These are phyloP conservation scores for Coemansia sp. DNA, from an alignment of 371 early-diverging fungal genomes.

Conservation along the genomic window DNA sequence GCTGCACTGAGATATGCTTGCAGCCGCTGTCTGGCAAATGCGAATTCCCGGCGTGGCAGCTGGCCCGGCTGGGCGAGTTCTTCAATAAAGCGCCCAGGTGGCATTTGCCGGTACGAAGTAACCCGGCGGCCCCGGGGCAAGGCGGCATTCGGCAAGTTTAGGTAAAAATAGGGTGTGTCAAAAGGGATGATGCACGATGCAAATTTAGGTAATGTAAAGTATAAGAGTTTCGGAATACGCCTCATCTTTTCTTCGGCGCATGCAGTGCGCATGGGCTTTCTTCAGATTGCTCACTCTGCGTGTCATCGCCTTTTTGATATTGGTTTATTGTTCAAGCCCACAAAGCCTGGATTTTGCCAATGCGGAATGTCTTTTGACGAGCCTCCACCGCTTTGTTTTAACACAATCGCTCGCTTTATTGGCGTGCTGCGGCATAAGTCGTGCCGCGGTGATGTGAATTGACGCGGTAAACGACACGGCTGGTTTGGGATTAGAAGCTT, in stretches of 20 bases:
- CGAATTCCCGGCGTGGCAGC: too few relatives aligned
- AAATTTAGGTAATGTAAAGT: constrained; percentile 32
- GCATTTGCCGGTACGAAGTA: not conserved
- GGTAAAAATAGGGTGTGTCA: constrained; percentile 4
- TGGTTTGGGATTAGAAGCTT: not conserved
- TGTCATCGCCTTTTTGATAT: constrained; percentile 8
- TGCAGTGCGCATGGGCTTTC: constrained; percentile 1
- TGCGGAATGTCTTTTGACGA: not conserved
- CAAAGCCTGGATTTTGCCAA: not conserved
- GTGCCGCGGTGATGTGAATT: not conserved
- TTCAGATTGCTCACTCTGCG: constrained; percentile 1
- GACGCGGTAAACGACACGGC: not conserved
- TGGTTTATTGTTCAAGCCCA: not conserved
- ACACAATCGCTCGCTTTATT: not conserved
- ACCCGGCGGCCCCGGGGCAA: not conserved
- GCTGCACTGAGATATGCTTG: too few relatives aligned
- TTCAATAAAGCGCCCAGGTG: too few relatives aligned
- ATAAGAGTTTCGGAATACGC: constrained; percentile 17
- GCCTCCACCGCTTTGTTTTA: not conserved
- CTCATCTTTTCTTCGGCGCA: constrained; percentile 1
- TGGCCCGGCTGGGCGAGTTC: too few relatives aligned
- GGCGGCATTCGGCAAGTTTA: not conserved
- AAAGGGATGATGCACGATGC: constrained; percentile 30
- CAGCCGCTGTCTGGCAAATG: too few relatives aligned
- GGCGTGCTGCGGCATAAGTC: constrained; percentile 1